A percentile compares a stretch with the other conserved stretches of the same genome.
Evolutionary conservation across 768 basidiomycete species (phyloP).

Genomic region (Hemileccinum rubropunctum): DNA sequence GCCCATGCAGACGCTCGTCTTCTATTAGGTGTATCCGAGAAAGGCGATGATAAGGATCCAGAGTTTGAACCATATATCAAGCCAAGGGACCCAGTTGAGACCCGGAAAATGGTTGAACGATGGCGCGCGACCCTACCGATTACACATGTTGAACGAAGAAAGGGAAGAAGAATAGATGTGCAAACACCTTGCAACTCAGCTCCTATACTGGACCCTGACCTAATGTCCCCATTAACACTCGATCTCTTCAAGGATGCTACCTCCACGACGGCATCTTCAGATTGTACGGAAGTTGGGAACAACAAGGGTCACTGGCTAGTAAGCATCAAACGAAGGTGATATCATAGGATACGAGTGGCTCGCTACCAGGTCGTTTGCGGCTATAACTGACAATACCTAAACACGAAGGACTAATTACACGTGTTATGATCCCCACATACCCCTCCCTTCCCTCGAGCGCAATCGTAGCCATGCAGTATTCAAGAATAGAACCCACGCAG

Average conservation of each 20-base stretch:
- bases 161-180: conserved; percentile 7
- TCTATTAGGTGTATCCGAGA: conserved; percentile 22
- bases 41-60: conserved; percentile 10
- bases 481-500: conserved; percentile 65
- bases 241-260: conserved; percentile 25
- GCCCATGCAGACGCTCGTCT: conserved; percentile 12
- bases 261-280: conserved; percentile 30
- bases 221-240: conserved; percentile 17
- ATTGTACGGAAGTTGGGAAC: conserved; percentile 30
- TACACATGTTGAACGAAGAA: conserved; percentile 7
- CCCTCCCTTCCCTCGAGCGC: conserved; percentile 40
- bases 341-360: background rate
- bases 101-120: conserved; percentile 29
- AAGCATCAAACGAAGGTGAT: conserved; percentile 21
- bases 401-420: background rate
- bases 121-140: conserved; percentile 31
- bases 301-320: conserved; percentile 33
- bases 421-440: background rate
- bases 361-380: too few species aligned
- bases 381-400: too few species aligned
- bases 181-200: conserved; percentile 5
- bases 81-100: conserved; percentile 23
- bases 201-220: conserved; percentile 7
- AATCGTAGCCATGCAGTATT: conserved; percentile 57
- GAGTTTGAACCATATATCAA: conserved; percentile 16